Percentiles rank a stretch among this genome's conserved stretches.
These are phyloP conservation scores for Bremia lactucae DNA, from an alignment of 352 stramenopile genomes.

Conservation along the genomic window DNA sequence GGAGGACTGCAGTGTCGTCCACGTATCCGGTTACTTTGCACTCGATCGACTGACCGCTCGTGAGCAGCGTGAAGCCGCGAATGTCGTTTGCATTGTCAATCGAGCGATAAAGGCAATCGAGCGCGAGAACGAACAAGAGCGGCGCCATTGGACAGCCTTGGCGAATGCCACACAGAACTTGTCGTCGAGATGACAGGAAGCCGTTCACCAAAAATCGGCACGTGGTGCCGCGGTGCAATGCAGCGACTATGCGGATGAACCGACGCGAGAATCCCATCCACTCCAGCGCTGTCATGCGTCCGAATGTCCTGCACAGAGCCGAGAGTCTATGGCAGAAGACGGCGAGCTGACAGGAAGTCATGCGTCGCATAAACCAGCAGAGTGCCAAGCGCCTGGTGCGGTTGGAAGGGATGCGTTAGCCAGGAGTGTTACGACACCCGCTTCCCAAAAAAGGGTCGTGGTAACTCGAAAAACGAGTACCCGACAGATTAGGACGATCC, in stretches of 20 bases:
- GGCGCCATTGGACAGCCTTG: constrained; percentile 4
- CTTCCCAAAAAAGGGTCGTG: too few species aligned
- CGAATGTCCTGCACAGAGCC: too few species aligned
- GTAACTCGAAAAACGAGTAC: too few species aligned
- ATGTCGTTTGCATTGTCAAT: neutral
- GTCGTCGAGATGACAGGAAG: neutral
- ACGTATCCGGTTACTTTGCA: constrained; percentile 1
- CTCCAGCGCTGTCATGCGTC: too few species aligned
- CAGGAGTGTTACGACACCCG: too few species aligned
- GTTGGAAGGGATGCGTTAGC: too few species aligned
- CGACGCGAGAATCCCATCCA: neutral
- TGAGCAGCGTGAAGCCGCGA: neutral
- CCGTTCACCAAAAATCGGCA: constrained; percentile 4
- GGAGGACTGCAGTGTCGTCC: constrained; percentile 2
- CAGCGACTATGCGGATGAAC: neutral
- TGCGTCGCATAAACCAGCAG: too few species aligned
- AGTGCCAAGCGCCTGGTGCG: too few species aligned
- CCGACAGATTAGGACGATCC: too few species aligned
- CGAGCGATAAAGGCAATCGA: neutral
- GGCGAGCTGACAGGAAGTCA: too few species aligned
- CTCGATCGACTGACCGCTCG: neutral
- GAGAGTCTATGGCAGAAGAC: too few species aligned
- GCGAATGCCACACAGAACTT: neutral
- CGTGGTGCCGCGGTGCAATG: neutral
- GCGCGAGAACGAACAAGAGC: constrained; percentile 2